These are phyloP conservation scores for Parathielavia hyrcaniae DNA, from an alignment of 495 filamentous ascomycete species.

Conservation along the genomic window DNA sequence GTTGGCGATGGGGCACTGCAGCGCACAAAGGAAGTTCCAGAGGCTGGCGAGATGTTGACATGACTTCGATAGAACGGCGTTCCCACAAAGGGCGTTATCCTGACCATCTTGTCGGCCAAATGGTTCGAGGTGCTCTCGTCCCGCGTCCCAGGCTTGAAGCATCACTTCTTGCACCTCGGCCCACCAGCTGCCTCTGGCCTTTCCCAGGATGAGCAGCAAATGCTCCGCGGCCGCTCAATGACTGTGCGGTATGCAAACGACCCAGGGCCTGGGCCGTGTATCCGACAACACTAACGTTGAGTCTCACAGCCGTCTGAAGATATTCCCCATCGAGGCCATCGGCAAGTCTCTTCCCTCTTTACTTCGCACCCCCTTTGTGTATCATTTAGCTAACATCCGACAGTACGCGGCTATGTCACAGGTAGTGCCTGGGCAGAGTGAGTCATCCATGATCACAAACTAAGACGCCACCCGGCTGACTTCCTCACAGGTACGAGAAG, in stretches of 20 bases:
- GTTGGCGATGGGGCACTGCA: not conserved
- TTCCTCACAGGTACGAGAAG: conserved; percentile 40
- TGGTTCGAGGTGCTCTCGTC: conserved; percentile 75
- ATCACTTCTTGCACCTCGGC: conserved; percentile 67
- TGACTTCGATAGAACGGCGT: conserved; percentile 57
- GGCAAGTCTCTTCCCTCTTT: not conserved
- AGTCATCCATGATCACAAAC: not conserved
- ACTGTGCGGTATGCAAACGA: conserved; percentile 47
- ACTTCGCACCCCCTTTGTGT: too few species aligned
- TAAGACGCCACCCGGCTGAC: not conserved
- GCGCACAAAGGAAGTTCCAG: too few species aligned
- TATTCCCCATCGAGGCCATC: conserved; percentile 80
- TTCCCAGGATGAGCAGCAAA: conserved; percentile 37
- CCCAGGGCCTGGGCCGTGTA: not conserved
- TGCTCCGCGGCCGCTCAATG: conserved; percentile 69
- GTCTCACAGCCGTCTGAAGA: conserved; percentile 50
- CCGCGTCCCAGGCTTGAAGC: conserved; percentile 60
- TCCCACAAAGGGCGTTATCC: conserved; percentile 72
- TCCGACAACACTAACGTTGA: not conserved
- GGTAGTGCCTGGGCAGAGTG: conserved; percentile 81
- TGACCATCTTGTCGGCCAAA: conserved; percentile 75
- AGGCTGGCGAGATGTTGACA: not conserved
- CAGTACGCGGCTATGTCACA: conserved; percentile 86
- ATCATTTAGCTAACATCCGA: not conserved
- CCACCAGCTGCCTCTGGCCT: conserved; percentile 53